Evolutionary conservation across 495 filamentous ascomycete species (phyloP), one percentile per base, ranked within the genome.

Genomic region (Penicillium soppii): DNA sequence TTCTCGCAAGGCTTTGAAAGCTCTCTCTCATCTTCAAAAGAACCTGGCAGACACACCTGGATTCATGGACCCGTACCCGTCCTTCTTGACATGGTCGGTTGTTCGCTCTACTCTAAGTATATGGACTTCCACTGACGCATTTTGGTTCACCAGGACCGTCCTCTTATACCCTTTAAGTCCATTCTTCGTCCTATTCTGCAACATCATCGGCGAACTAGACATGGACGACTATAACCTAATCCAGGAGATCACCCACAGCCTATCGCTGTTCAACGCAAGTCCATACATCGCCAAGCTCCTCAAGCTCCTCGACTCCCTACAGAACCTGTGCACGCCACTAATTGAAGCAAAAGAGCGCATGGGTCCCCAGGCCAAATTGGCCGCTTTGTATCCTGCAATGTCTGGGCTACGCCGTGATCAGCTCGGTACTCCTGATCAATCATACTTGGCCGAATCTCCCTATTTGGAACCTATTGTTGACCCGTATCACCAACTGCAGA

Each of bases 131-230:
- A 13, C 5, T 26, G 19, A 5, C 6, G 16, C 5, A 25, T 27
- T 21, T 10, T 1, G 1, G 4, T 21, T 42, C 1, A 5, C 4
- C 15, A 66, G 63, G 63, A 66, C 66, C 20, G 29, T 69, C 1
- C 53, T 62, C 8, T 30, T 66, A 19, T 66, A 69, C 36, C 66
- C 66, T 1, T 41, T 64, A 6, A 64, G 54, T 44, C 54, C 66
- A 6, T 69, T 69, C 42, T 69, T 69, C 23, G 66, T 69, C 13
- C 41, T 66, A 7, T 63, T 69, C 43, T 69, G 63, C 47, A 62
- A 69, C 41, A 59, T 69, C 19, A 63, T 69, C 40, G 54, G 54
- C 5, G 58, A 61, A 17, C 8, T 62, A 8, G 58, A 66, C 36
- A 37, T 44, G 13, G 51, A 57, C 12, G 66, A 68, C 50, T 66